Conservation (phyloP, 169 alveolate species). For the Eimeria maxima region DNA sequence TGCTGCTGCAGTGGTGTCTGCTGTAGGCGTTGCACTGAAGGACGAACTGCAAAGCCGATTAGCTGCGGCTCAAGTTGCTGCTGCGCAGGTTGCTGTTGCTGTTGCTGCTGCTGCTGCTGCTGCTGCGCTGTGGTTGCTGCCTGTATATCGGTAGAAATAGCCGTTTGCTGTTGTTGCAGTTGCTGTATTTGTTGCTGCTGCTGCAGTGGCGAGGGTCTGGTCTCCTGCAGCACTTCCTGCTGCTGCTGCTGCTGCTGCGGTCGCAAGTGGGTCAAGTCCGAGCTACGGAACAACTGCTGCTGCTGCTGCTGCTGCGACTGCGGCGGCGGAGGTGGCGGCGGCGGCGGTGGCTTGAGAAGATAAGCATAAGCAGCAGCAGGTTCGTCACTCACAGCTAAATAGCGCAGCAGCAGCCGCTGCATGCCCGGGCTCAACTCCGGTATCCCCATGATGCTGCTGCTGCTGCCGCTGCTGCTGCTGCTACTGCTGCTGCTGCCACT, state of each 20-base stretch:
- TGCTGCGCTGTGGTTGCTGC: neutral
- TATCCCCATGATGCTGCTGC: neutral
- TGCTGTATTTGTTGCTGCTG: neutral
- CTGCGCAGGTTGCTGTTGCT: constrained; percentile 28
- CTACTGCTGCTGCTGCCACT: neutral
- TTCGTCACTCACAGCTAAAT: constrained; percentile 34
- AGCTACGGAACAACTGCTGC: constrained; percentile 3
- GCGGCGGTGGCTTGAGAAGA: constrained; percentile 44
- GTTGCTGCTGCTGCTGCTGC: constrained; percentile 23
- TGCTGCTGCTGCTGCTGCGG: neutral
- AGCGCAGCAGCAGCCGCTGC: constrained; percentile 57
- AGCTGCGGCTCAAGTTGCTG: constrained; percentile 4
- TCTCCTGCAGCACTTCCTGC: neutral
- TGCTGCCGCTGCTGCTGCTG: constrained; percentile 63
- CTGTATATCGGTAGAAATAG: no score
- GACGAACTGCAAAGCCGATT: neutral
- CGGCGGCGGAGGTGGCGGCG: constrained; percentile 32
- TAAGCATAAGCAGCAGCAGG: constrained; percentile 60
- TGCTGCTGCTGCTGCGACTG: constrained; percentile 40
- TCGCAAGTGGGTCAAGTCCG: neutral
- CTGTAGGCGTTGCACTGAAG: constrained; percentile 20
- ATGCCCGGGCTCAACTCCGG: constrained; percentile 25
- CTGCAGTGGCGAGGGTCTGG: neutral
- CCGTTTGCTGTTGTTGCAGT: no score
- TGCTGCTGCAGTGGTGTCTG: constrained; percentile 23